Percentiles rank a stretch among this genome's conserved stretches.
These are phyloP conservation scores for Auricularia heimuer DNA, from an alignment of 768 basidiomycete genomes.

Conservation along the genomic window DNA sequence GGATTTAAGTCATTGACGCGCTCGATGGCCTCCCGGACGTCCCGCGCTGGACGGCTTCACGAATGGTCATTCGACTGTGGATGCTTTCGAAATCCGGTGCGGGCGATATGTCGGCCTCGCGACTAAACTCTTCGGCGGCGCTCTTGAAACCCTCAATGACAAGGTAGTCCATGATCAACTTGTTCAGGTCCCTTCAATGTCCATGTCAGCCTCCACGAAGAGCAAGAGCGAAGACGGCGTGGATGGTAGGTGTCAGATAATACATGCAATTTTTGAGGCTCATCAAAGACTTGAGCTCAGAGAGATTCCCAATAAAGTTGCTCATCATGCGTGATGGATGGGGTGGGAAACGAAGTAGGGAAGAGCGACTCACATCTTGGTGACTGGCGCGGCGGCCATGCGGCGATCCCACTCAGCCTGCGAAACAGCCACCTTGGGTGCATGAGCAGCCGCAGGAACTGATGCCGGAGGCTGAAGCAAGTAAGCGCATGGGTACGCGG, in stretches of 20 bases:
- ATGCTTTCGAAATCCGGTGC: conserved; percentile 85
- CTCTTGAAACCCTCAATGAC: conserved; percentile 96
- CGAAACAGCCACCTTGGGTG: not conserved
- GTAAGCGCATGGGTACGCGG: not conserved
- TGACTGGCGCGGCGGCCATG: conserved; percentile 70
- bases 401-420: conserved; percentile 68
- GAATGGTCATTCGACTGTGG: conserved; percentile 87
- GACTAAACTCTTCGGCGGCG: conserved; percentile 89
- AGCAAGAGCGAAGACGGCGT: conserved; percentile 19
- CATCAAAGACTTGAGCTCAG: conserved; percentile 61
- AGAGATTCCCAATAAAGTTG: conserved; percentile 96
- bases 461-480: not conserved
- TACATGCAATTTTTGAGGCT: conserved; percentile 70
- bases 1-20: conserved; percentile 92
- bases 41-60: conserved; percentile 90
- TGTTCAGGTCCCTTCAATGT: conserved; percentile 74
- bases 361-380: conserved; percentile 66
- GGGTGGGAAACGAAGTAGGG: conserved; percentile 8
- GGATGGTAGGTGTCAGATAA: conserved; percentile 61
- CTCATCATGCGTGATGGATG: conserved; percentile 42
- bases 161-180: conserved; percentile 93
- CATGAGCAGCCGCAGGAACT: not conserved
- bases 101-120: conserved; percentile 68
- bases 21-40: conserved; percentile 93
- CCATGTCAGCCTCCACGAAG: conserved; percentile 14